phyloP scores from a whole-genome alignment of 2,329 filamentous ascomycete species.

The Fusarium pininemorale region DNA sequence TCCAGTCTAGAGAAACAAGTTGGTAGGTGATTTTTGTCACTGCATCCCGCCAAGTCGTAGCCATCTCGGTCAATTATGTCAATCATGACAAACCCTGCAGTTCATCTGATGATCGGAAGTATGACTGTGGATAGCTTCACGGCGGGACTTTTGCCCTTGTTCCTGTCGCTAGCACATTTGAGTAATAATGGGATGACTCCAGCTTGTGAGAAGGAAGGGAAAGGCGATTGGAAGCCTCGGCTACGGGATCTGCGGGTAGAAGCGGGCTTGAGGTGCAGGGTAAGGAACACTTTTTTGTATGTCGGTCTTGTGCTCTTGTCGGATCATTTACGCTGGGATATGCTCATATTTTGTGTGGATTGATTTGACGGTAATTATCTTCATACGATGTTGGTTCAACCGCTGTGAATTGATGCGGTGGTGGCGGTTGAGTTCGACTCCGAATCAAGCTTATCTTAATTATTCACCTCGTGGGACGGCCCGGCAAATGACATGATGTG shows the following conservation, averaged over 20 bases:
- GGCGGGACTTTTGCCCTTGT: neutral
- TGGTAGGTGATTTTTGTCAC: neutral
- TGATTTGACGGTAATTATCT: rapidly evolving
- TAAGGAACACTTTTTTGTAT: neutral
- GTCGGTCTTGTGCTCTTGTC: neutral
- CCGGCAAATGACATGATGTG: rapidly evolving
- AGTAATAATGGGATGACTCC: conserved; percentile 8
- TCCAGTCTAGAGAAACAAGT: rapidly evolving
- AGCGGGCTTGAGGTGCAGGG: neutral
- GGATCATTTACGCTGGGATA: neutral
- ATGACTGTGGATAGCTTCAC: conserved; percentile 10
- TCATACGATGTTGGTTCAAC: neutral
- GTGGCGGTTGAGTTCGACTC: neutral
- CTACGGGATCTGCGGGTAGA: conserved; percentile 2
- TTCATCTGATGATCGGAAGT: neutral
- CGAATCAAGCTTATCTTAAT: neutral
- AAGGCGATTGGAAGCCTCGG: neutral
- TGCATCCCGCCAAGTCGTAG: neutral
- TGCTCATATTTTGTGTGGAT: neutral
- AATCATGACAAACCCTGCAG: neutral
- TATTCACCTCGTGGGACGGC: rapidly evolving
- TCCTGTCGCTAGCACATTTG: neutral
- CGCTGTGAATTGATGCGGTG: rapidly evolving
- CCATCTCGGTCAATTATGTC: conserved; percentile 25
- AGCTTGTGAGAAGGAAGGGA: neutral